These are phyloP conservation scores for Cytospora paraplurivora DNA, from an alignment of 2,329 filamentous ascomycete genomes.

Conservation along the genomic window DNA sequence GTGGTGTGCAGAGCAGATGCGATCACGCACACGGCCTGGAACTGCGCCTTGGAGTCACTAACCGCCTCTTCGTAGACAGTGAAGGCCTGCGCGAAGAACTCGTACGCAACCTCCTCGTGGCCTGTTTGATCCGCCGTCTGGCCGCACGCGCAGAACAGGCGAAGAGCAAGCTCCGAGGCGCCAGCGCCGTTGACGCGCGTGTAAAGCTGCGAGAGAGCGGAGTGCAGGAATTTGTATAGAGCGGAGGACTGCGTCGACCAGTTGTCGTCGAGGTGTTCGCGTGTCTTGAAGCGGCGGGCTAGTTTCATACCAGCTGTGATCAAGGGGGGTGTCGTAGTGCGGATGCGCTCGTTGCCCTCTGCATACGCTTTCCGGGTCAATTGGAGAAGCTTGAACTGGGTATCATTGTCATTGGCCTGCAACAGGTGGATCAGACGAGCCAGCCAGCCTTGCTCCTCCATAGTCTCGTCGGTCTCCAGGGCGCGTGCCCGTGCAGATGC, in stretches of 20 bases:
- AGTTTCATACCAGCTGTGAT: conserved; percentile 89
- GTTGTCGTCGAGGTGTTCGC: conserved; percentile 78
- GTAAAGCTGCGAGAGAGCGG: conserved; percentile 82
- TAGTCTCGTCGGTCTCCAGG: conserved; percentile 90
- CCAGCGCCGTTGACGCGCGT: conserved; percentile 76
- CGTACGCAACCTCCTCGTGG: conserved; percentile 95
- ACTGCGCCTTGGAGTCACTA: conserved; percentile 93
- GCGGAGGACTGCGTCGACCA: conserved; percentile 69
- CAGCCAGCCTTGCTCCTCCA: conserved; percentile 97
- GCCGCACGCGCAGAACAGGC: conserved; percentile 87
- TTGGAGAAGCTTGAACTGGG: conserved; percentile 91
- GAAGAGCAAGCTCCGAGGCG: conserved; percentile 83
- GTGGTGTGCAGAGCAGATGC: conserved; percentile 87
- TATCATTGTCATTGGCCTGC: conserved; percentile 82
- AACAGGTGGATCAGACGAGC: conserved; percentile 90
- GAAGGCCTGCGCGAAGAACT: conserved; percentile 97
- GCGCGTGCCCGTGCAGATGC: conserved; percentile 72
- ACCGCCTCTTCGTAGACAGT: conserved; percentile 97
- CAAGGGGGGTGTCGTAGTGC: conserved; percentile 90
- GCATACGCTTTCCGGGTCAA: conserved; percentile 82
- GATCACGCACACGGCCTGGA: conserved; percentile 95
- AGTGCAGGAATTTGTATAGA: conserved; percentile 95
- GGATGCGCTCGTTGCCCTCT: conserved; percentile 92
- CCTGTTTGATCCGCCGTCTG: conserved; percentile 89
- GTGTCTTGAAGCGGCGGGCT: conserved; percentile 82